Conservation (phyloP, 768 basidiomycete species). For the Aureoboletus auriporus region DNA sequence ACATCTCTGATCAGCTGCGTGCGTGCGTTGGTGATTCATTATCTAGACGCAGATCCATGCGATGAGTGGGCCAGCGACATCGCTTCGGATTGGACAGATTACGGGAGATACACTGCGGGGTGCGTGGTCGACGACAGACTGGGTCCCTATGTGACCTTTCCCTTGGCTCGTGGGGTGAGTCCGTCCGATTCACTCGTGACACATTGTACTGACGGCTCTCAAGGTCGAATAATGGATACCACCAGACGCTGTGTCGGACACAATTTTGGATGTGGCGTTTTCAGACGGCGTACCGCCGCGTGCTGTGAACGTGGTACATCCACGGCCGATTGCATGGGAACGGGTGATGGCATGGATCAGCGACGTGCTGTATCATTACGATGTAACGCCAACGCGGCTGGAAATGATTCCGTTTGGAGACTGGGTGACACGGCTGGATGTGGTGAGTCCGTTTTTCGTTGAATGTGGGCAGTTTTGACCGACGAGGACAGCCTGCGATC, state of each 20-base stretch:
- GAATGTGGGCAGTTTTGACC: neutral
- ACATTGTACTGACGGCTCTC: neutral
- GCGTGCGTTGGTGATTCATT: no score
- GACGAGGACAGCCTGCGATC: conserved; percentile 30
- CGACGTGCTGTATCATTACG: conserved; percentile 8
- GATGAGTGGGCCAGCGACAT: no score
- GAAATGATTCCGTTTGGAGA: conserved; percentile 28
- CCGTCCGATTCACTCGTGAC: neutral
- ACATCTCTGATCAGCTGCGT: no score
- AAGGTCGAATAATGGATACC: conserved; percentile 31
- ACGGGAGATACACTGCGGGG: conserved; percentile 32
- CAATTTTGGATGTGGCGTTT: conserved; percentile 28
- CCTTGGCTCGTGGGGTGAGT: conserved; percentile 28
- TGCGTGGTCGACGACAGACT: conserved; percentile 34
- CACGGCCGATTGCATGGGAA: conserved; percentile 25
- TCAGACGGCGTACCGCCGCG: conserved; percentile 11
- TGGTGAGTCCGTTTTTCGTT: no score
- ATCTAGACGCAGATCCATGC: no score
- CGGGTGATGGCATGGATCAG: conserved; percentile 21
- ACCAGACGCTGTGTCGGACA: conserved; percentile 20
- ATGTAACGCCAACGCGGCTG: conserved; percentile 13
- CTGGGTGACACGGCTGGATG: conserved; percentile 24
- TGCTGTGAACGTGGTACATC: conserved; percentile 27
- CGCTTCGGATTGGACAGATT: conserved; percentile 33
- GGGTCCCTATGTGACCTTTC: no score